Percentiles rank a stretch among this genome's conserved stretches.
Conservation (phyloP, 768 basidiomycete genomes). For the Leucocoprinus birnbaumii region DNA sequence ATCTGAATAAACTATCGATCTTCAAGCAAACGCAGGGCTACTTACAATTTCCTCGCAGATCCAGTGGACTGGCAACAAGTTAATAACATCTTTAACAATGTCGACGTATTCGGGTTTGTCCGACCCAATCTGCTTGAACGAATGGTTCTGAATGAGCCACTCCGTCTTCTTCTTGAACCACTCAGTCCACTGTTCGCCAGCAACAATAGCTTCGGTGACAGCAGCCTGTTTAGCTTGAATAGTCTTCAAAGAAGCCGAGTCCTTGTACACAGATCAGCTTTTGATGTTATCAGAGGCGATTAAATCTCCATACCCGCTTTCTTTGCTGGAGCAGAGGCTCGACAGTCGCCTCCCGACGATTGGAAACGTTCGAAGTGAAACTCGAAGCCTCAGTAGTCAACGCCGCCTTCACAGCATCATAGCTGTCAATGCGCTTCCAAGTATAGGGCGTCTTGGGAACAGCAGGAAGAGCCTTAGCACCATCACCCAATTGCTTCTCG, state of each 20-base stretch:
- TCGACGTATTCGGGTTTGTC: conserved; percentile 38
- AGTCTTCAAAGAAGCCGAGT: conserved; percentile 1
- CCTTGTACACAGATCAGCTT: not conserved
- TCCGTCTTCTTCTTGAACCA: conserved; percentile 32
- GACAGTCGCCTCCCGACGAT: conserved; percentile 28
- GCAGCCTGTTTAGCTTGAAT: conserved; percentile 15
- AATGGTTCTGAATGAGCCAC: conserved; percentile 32
- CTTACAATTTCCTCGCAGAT: conserved; percentile 55
- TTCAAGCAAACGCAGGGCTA: conserved; percentile 7
- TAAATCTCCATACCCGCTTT: not conserved
- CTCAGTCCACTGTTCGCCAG: conserved; percentile 11
- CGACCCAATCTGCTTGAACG: conserved; percentile 27
- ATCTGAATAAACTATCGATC: not conserved
- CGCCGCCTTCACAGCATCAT: conserved; percentile 31
- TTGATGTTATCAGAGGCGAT: not conserved
- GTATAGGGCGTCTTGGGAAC: conserved; percentile 13
- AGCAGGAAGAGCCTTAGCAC: not conserved
- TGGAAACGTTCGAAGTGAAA: conserved; percentile 31
- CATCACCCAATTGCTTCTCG: not conserved
- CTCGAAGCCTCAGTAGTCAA: conserved; percentile 19
- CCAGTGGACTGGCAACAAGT: conserved; percentile 61
- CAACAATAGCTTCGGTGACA: conserved; percentile 9
- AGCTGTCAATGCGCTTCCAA: conserved; percentile 26
- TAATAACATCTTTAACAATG: conserved; percentile 66
- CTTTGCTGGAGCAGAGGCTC: conserved; percentile 21